Evolutionary conservation across 2,329 filamentous ascomycete genomes (phyloP).

Genomic region (Didymosphaeria variabile): DNA sequence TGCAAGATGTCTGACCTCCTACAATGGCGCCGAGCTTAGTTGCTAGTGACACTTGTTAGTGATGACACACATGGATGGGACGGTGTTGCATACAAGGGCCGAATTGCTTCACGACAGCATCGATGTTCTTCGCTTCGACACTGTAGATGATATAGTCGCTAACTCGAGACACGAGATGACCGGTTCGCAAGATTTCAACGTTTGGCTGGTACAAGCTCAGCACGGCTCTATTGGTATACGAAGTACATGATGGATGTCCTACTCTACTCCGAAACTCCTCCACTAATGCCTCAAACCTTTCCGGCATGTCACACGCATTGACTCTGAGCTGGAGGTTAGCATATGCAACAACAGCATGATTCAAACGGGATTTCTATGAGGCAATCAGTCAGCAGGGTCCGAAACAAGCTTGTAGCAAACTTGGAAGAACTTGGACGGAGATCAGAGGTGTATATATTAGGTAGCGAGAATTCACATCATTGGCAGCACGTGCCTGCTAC

Average conservation of each 20-base stretch:
- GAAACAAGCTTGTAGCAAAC: conserved; percentile 27
- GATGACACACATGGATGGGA: conserved; percentile 13
- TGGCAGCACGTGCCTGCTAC: conserved; percentile 72
- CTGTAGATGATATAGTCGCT: conserved; percentile 99
- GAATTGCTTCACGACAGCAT: conserved; percentile 84
- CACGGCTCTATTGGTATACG: conserved; percentile 43
- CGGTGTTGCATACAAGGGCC: conserved; percentile 79
- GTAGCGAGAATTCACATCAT: conserved; percentile 99
- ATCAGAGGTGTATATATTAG: conserved; percentile 90
- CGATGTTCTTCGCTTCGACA: conserved; percentile 92
- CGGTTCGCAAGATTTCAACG: conserved; percentile 90
- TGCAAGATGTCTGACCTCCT: conserved; percentile 97
- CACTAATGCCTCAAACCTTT: conserved; percentile 82
- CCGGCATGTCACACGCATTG: conserved; percentile 91
- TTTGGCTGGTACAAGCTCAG: conserved; percentile 69
- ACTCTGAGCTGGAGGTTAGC: conserved; percentile 68
- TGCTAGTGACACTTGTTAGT: conserved; percentile 61
- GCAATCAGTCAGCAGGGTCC: conserved; percentile 44
- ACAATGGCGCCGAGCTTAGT: conserved; percentile 96
- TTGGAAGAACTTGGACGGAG: conserved; percentile 26
- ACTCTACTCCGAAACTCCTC: conserved; percentile 88
- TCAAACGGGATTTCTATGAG: conserved; percentile 31
- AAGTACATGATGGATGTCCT: conserved; percentile 63
- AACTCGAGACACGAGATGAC: conserved; percentile 91
- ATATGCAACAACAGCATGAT: conserved; percentile 21